Base-by-base conservation (phyloP, 2,329 filamentous ascomycete species). In the Colletotrichum navitas region DNA sequence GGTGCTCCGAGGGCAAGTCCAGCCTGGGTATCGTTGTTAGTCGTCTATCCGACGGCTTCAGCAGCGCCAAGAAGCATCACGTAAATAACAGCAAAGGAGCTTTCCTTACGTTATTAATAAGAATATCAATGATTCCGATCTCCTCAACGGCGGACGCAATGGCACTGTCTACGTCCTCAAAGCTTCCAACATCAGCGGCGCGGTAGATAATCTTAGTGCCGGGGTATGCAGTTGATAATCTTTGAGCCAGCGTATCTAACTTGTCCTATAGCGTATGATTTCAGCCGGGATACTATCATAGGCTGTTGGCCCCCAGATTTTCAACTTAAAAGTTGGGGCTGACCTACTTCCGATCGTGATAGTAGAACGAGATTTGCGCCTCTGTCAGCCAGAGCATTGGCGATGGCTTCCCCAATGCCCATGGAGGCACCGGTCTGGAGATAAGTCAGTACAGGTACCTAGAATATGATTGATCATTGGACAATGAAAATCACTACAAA, bases 1-100 rank as follows among this genome's bases (percentile, higher is more conserved):
- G 85, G 85, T 0, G 85, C 84, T 5, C 85, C 84, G 1, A 86
- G 76, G 0, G 85, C 84, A 5, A 87, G 80, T 0, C 84, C 84
- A 1, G 84, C 83, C 79, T 81, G 36, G 51, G 7, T 8, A 7
- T 10, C 1, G 14, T 2, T 41, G 34, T 62, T 18, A 63, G 52
- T 34, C 8, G 16, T 21, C 16, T 21, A 29, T 7, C 21, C 6
- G n/a, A 14, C 32, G 32, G 52, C 18, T 39, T 24, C 21, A 5
- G 12, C 52, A 24, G 16, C 16, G 55, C 14, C 18, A 18, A 16
- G 32, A 21, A 6, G 24, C 16, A 29, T 12, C 6, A 0, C 32
- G 41, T 45, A 21, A 1, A 3, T 18, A 2, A 21, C 10, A 26
- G 1, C 12, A 26, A 36, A 52, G 6, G 4, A 8, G 16, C 21